Base-by-base conservation (phyloP, 1,284 basidiomycete species). In the Moniliella sp. region DNA sequence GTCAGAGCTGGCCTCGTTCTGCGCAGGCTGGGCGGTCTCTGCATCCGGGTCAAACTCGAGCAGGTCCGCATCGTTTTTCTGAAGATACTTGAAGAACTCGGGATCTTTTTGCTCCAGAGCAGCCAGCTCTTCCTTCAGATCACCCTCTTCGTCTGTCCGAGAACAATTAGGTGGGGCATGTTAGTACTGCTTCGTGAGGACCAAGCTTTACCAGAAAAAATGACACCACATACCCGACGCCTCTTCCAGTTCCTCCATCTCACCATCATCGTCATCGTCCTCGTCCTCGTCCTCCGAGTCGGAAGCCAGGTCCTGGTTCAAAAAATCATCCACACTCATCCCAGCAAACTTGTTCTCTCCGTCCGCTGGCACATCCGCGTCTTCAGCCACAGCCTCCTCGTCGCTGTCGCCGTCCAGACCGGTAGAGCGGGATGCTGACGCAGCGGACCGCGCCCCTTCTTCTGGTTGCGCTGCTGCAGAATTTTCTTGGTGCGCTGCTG, bases 81-180 rank as follows among this genome's bases (percentile, higher is more conserved):
- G 76, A 4, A 97, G 68, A 57, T 91, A 97, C 62, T 91, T 84
- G 75, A 74, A 97, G 65, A 97, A 97, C 52, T 93, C 88, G 12
- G 88, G 88, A 60, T 97, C 91, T 61, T 81, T 88, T 62, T 88
- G 78, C 9, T 78, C 78, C 25, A 97, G 70, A 52, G 80, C 76
- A 30, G 79, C 76, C n/a, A 97, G 71, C 35, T 93, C 77, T 28
- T 37, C 45, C 19, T 39, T 41, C 8, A 33, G 41, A 15, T 43
- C 50, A n/a, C 40, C 38, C 15, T 41, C 40, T 8, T 50, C 39
- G 30, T 51, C 52, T 28, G 28, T 3, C 29, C 11, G n/a, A 4
- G 5, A 33, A 19, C n/a, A 17, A 15, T 15, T 12, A n/a, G n/a
- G n/a, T 12, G 15, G 19, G 14, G 11, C 30, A 18, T 8, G 8